Evolutionary conservation across 352 stramenopile genomes (phyloP).

Genomic region (Pythium rhizo-oryzae): DNA sequence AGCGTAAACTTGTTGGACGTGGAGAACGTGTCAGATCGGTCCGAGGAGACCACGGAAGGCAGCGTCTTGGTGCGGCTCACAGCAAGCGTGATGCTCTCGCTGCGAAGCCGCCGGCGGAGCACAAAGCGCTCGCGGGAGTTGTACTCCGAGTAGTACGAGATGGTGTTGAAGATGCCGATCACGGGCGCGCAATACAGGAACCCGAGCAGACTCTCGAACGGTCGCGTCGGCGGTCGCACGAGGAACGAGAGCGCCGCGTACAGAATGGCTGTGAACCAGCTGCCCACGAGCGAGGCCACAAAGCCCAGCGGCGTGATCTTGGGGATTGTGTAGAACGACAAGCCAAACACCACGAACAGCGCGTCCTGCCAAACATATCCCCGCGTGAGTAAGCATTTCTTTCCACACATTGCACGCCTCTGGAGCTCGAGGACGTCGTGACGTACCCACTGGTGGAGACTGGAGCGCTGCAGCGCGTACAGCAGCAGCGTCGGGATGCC

Average conservation of each 20-base stretch:
- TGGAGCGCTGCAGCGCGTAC: slow-evolving; percentile 67
- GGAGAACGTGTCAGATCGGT: slow-evolving; percentile 32
- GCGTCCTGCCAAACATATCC: slow-evolving; percentile 76
- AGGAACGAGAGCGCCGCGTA: slow-evolving; percentile 61
- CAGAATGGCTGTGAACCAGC: slow-evolving; percentile 60
- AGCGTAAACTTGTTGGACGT: slow-evolving; percentile 65
- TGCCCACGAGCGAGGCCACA: slow-evolving; percentile 71
- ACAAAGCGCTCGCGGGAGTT: slow-evolving; percentile 82
- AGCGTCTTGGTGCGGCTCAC: slow-evolving; percentile 62
- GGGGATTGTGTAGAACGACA: slow-evolving; percentile 87
- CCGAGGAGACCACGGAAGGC: slow-evolving; percentile 13
- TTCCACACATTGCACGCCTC: neutral
- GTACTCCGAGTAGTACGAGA: slow-evolving; percentile 88
- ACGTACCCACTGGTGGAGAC: slow-evolving; percentile 80
- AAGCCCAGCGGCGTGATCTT: slow-evolving; percentile 85
- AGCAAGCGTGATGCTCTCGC: slow-evolving; percentile 79
- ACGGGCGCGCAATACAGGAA: slow-evolving; percentile 74
- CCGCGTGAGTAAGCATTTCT: too few species aligned
- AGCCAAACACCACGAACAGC: slow-evolving; percentile 80
- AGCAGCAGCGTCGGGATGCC: slow-evolving; percentile 70
- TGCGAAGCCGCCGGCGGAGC: slow-evolving; percentile 60
- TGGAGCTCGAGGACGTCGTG: neutral
- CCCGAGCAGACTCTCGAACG: slow-evolving; percentile 57
- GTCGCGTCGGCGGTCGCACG: slow-evolving; percentile 45
- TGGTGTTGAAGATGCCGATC: slow-evolving; percentile 84